Evolutionary conservation across 805 yeast species (phyloP), one percentile per base, ranked within the genome.

Genomic region (Candida xyloterini): DNA sequence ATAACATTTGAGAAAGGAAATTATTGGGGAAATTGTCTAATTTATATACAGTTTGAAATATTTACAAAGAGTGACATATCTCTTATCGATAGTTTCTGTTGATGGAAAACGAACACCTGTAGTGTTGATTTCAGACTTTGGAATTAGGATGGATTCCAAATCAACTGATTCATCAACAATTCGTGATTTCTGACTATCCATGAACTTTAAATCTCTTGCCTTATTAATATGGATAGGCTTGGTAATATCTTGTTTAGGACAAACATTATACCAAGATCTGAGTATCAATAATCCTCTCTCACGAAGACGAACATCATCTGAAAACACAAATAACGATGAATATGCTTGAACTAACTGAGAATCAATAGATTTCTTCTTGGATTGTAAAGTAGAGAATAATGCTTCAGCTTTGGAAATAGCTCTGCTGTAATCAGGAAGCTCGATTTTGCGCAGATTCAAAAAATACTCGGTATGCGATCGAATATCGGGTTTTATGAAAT

Each of bases 401-500:
- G 30, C 23, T 28, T 61, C 65, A 3, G 60, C 41, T 18, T 36
- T 31, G 10, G 42, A 21, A 6, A 60, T 38, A 2, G 57, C 44
- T 4, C 46, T 44, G 6, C 23, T 27, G 27, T 51, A 58, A 22
- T 43, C 27, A 5, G 20, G 20, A 6, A 18, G 20, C 20, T 30
- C 23, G 13, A 33, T 33, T 6, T 44, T 27, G 13, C 54, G 48
- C 33, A 58, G 30, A 35, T 37, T 46, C 11, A 51, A 33, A 16
- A 60, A 52, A 23, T 57, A 30, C 44, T 59, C 64, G 1, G 64
- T 62, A 32, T 59, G 66, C 0, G 73, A 67, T 24, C 51, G 54
- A 2, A 50, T 35, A 43, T 66, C 65, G 13, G 70, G 67, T 36
- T 35, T 54, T n/a, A 62, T 36, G 10, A 22, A 32, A 27, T 40